Evolutionary conservation across 2,329 filamentous ascomycete genomes (phyloP), one percentile per base, ranked within the genome.

Genomic region (Arachnomyces sp.): DNA sequence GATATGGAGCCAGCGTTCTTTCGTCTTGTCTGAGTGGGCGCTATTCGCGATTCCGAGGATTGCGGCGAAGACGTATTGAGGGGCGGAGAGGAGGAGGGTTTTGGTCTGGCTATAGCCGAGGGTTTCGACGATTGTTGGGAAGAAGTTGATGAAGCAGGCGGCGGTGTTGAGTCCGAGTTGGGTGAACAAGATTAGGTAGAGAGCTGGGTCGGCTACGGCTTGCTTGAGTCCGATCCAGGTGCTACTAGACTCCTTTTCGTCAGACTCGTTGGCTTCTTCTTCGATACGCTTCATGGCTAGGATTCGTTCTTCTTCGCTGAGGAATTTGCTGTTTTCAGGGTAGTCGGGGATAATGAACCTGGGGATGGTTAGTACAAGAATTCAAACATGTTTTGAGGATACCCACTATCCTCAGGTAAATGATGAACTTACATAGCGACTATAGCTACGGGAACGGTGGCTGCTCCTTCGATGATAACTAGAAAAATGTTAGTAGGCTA

Each of bases 11-110:
- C 72, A 74, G 11, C 72, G 65, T 37, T 66, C 65, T 33, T 57
- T 57, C 14, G 63, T 21, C n/a, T 55, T 62, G 52, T 74, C 72
- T 4, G 69, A 72, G 30, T 63, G 32, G 38, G 60, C 56, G 4
- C 66, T 65, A 52, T 74, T 69, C 5, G 50, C 48, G 16, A 74
- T 49, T 28, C 64, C 68, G 52, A 64, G 72, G 44, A 71, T 45
- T 15, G 76, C 72, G 56, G 72, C 71, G 50, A 76, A 73, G 36
- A 74, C 52, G 52, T 75, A 76, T 0, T 73, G 73, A 1, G 73
- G 72, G 0, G 72, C 72, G 11, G 70, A 68, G 3, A 75, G 65
- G 8, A 76, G 57, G 13, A 75, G 53, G 0, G 73, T 72, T 21
- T 73, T 60, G 21, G 67, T 70, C 18, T 67, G 44, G 47, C 44